Conservation (phyloP, 306 rosid species). For the Dalbergia oliveri region DNA sequence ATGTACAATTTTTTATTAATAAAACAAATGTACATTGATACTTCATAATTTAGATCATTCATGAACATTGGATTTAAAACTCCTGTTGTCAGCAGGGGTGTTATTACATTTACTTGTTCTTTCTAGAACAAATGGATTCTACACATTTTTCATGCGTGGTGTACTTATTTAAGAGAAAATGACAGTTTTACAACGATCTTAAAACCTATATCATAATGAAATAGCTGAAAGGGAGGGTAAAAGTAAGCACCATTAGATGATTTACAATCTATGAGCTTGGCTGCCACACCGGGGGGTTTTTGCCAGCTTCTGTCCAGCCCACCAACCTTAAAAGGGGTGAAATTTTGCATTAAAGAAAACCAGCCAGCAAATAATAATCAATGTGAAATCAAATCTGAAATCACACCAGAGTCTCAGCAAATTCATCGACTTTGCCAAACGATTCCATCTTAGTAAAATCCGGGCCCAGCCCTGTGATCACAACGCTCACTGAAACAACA, state of each 20-base stretch:
- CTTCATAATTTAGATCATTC: conserved; percentile 12
- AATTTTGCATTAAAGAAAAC: conserved; percentile 15
- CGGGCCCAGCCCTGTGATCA: conserved; percentile 87
- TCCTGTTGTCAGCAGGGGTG: neutral
- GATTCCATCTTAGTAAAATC: conserved; percentile 96
- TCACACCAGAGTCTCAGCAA: conserved; percentile 90
- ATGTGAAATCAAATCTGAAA: conserved; percentile 16
- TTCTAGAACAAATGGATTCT: conserved; percentile 8
- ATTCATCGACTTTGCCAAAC: conserved; percentile 91
- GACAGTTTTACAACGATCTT: conserved; percentile 2
- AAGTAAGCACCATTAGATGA: conserved; percentile 67
- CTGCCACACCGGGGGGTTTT: conserved; percentile 86
- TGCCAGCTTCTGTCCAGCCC: conserved; percentile 98
- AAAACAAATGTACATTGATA: neutral
- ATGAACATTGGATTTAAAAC: neutral
- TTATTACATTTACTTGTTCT: neutral
- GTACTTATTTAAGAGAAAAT: neutral
- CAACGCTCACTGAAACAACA: conserved; percentile 73
- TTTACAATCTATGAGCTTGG: conserved; percentile 76
- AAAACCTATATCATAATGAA: neutral
- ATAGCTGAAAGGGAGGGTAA: neutral
- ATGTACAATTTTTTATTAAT: neutral
- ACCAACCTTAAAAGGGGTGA: conserved; percentile 62
- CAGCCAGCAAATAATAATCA: neutral
- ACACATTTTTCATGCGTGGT: neutral